Percentiles rank a stretch among this genome's conserved stretches.
Conservation (phyloP, 371 early-diverging fungal species). For the Scutellospora calospora region DNA sequence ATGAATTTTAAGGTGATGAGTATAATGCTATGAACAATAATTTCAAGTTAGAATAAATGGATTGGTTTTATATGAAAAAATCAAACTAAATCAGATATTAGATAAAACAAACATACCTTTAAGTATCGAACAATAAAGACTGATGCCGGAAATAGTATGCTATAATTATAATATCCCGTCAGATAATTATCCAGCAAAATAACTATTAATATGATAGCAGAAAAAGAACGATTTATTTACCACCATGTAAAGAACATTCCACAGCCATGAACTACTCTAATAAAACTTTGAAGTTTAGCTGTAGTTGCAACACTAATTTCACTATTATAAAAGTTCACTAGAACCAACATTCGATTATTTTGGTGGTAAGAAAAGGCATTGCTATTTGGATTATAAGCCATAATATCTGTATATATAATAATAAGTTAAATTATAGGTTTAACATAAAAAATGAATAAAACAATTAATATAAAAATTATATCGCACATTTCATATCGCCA, state of each 20-base stretch:
- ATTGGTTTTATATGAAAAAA: neutral
- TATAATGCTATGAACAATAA: constrained; percentile 3
- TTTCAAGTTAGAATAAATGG: neutral
- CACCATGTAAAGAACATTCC: constrained; percentile 32
- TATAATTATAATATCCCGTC: no score
- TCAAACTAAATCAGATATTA: no score
- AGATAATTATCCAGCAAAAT: no score
- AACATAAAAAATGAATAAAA: no score
- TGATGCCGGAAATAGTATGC: no score
- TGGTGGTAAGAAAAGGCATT: neutral
- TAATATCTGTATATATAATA: neutral
- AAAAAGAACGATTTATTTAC: neutral
- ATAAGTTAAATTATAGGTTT: neutral
- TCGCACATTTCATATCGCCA: neutral
- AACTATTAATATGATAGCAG: no score
- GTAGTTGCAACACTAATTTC: neutral
- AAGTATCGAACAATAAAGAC: no score
- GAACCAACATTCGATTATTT: neutral
- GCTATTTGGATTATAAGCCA: constrained; percentile 5
- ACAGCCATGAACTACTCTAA: neutral
- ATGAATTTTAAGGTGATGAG: constrained; percentile 1
- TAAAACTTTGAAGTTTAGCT: neutral
- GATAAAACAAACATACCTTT: no score
- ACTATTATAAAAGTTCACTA: neutral
- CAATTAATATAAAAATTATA: no score